These are phyloP conservation scores for Tephrocybe rancida DNA, from an alignment of 768 basidiomycete species.

Conservation along the genomic window DNA sequence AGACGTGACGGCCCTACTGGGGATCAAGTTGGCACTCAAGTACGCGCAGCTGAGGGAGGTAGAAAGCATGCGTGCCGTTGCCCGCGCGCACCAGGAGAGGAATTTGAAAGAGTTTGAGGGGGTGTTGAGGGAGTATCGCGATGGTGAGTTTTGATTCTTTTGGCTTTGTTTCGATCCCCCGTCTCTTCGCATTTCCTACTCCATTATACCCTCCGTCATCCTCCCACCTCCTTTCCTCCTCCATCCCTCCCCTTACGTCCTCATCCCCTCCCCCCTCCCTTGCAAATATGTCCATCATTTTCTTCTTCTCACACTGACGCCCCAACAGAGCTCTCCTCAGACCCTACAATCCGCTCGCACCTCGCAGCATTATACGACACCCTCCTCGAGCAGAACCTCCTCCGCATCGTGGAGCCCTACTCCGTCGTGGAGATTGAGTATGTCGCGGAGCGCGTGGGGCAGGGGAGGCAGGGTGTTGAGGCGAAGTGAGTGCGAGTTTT, in stretches of 20 bases:
- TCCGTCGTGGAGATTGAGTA: slow-evolving; percentile 89
- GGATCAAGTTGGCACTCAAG: slow-evolving; percentile 85
- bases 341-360: slow-evolving; percentile 94
- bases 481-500: slow-evolving; percentile 64
- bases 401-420: slow-evolving; percentile 96
- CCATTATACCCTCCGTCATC: too few species aligned
- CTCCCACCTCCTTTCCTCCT: neutral
- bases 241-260: neutral
- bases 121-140: slow-evolving; percentile 82
- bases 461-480: slow-evolving; percentile 88
- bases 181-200: too few species aligned
- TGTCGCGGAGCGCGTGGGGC: slow-evolving; percentile 86
- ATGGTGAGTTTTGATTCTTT: slow-evolving; percentile 44
- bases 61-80: slow-evolving; percentile 94
- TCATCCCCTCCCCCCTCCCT: too few species aligned
- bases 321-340: slow-evolving; percentile 83
- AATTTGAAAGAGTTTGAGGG: slow-evolving; percentile 90
- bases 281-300: too few species aligned
- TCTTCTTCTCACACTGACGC: neutral
- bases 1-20: slow-evolving; percentile 85
- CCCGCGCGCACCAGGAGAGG: slow-evolving; percentile 90
- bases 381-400: slow-evolving; percentile 91
- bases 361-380: slow-evolving; percentile 95
- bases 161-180: too few species aligned
- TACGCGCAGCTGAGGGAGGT: slow-evolving; percentile 89